Conservation (phyloP, 495 filamentous ascomycete genomes). For the Penicillium silybi region DNA sequence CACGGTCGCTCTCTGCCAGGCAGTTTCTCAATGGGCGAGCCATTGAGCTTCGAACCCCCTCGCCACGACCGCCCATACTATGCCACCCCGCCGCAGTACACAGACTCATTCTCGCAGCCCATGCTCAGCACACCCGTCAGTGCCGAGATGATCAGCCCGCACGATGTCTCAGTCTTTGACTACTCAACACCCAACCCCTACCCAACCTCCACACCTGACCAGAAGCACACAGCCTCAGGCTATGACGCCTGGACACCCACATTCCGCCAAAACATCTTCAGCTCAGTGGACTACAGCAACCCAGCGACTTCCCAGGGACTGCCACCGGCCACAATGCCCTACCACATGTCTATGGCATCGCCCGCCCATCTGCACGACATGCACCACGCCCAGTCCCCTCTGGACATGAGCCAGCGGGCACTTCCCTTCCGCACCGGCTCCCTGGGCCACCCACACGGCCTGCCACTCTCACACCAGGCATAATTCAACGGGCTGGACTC, state of each 20-base stretch:
- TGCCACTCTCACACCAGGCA: conserved; percentile 21
- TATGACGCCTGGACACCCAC: conserved; percentile 37
- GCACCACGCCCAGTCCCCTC: conserved; percentile 16
- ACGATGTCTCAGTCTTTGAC: conserved; percentile 31
- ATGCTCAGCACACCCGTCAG: conserved; percentile 32
- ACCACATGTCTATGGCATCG: conserved; percentile 32
- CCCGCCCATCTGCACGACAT: conserved; percentile 30
- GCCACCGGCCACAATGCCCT: conserved; percentile 22
- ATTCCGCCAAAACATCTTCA: conserved; percentile 41
- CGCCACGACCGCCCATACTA: conserved; percentile 33
- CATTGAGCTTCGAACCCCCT: conserved; percentile 32
- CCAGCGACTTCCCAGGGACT: conserved; percentile 22
- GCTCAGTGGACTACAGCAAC: conserved; percentile 31
- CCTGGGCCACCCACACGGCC: conserved; percentile 28
- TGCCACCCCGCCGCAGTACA: conserved; percentile 28
- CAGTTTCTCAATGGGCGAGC: conserved; percentile 30
- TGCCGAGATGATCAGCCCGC: conserved; percentile 29
- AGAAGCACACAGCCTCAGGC: conserved; percentile 16
- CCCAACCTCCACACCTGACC: conserved; percentile 23
- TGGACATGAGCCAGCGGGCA: conserved; percentile 21
- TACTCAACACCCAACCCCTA: conserved; percentile 29
- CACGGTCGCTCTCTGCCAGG: conserved; percentile 12
- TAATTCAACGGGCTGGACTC: conserved; percentile 24
- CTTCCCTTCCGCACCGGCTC: conserved; percentile 33
- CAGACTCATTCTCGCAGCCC: conserved; percentile 31